phyloP scores from a whole-genome alignment of 2,329 filamentous ascomycete genomes.

The Pseudopithomyces maydicus region DNA sequence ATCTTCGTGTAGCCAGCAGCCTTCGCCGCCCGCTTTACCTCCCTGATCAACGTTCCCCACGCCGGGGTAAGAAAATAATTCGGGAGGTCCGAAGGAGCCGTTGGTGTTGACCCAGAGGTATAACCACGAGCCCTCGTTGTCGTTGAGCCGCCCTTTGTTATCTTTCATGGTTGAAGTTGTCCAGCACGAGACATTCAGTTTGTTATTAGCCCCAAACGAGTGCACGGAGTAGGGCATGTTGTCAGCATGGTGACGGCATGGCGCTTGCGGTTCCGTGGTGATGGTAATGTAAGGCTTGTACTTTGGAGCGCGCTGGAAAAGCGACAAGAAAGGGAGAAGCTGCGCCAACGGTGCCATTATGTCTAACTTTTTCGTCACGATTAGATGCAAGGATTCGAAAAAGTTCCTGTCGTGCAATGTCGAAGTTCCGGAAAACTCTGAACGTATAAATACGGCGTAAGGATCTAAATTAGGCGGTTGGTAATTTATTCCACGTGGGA shows the following conservation, averaged over 20 bases:
- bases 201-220: neutral
- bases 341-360: neutral
- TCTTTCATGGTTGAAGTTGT: slow-evolving; percentile 3
- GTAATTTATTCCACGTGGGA: neutral
- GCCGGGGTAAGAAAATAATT: neutral
- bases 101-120: slow-evolving; percentile 5
- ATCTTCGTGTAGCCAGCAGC: slow-evolving; percentile 4
- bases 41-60: neutral
- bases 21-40: neutral
- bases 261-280: neutral
- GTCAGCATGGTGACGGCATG: slow-evolving; percentile 1
- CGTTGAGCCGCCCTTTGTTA: slow-evolving; percentile 3
- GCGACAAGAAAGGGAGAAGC: neutral
- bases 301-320: neutral
- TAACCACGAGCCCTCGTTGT: neutral
- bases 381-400: neutral
- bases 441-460: neutral
- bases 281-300: neutral
- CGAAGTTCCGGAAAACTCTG: neutral
- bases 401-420: neutral
- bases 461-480: neutral
- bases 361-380: neutral
- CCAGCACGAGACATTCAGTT: slow-evolving; percentile 4
- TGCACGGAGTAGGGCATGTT: slow-evolving; percentile 2
- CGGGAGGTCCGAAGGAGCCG: neutral